A percentile compares a stretch with the other conserved stretches of the same genome.
phyloP scores from a whole-genome alignment of 306 rosid genomes.

The Cicer cuneatum region DNA sequence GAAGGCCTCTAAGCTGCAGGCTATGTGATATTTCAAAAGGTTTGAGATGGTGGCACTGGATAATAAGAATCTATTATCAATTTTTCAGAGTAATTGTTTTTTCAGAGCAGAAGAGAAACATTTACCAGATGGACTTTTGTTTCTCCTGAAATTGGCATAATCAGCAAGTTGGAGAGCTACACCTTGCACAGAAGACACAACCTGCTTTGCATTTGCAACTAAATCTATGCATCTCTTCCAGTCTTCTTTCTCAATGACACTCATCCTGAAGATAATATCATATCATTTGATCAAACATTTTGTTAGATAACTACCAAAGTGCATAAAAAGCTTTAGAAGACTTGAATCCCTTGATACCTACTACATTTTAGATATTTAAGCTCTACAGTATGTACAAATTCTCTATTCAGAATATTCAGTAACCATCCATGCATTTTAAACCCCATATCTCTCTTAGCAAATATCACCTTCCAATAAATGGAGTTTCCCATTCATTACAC shows the following conservation, averaged over 20 bases:
- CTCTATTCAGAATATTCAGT: constrained; percentile 26
- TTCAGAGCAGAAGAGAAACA: constrained; percentile 12
- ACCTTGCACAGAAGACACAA: constrained; percentile 83
- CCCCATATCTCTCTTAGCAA: not conserved
- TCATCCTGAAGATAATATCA: constrained; percentile 58
- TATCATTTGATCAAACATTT: constrained; percentile 40
- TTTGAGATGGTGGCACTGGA: constrained; percentile 11
- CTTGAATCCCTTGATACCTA: constrained; percentile 5
- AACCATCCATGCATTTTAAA: constrained; percentile 30
- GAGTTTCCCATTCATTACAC: constrained; percentile 24
- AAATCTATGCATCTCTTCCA: constrained; percentile 75
- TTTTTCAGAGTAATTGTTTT: not conserved
- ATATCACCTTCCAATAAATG: constrained; percentile 19
- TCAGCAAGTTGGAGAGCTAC: constrained; percentile 83
- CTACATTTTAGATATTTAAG: constrained; percentile 33
- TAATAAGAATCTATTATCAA: constrained; percentile 31
- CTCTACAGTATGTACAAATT: constrained; percentile 9
- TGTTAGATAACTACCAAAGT: constrained; percentile 37
- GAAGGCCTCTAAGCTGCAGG: not conserved
- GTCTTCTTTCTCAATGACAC: constrained; percentile 81
- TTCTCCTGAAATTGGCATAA: constrained; percentile 71
- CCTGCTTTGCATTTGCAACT: constrained; percentile 89
- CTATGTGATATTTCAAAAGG: constrained; percentile 5
- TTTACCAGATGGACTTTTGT: constrained; percentile 58
- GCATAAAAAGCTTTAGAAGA: constrained; percentile 34